Evolutionary conservation across 768 basidiomycete genomes (phyloP).

Genomic region (Pulveroboletus sp.): DNA sequence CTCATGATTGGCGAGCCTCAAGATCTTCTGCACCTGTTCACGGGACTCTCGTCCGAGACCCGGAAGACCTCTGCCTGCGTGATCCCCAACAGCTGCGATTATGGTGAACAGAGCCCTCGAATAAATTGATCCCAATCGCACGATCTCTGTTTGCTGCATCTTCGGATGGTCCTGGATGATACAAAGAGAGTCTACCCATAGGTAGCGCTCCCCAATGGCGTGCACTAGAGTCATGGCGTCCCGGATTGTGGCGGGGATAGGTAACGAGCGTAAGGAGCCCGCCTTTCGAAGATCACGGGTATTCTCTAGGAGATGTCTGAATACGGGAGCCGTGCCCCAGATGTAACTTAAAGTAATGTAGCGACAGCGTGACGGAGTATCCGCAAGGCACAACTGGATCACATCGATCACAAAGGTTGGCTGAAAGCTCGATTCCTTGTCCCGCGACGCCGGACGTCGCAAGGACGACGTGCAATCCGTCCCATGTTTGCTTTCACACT

Average conservation of each 20-base stretch:
- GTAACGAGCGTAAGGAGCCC: neutral
- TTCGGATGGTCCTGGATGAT: conserved; percentile 17
- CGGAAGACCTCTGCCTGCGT: conserved; percentile 10
- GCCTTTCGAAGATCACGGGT: conserved; percentile 3
- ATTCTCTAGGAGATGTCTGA: conserved; percentile 8
- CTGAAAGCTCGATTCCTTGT: neutral
- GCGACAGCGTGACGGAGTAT: conserved; percentile 17
- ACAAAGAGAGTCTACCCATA: conserved; percentile 25
- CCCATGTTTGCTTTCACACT: conserved; percentile 11
- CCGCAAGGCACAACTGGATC: conserved; percentile 13
- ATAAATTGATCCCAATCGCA: conserved; percentile 21
- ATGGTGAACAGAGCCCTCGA: conserved; percentile 15
- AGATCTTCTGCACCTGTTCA: conserved; percentile 1
- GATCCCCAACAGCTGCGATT: conserved; percentile 12
- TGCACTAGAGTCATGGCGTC: conserved; percentile 21
- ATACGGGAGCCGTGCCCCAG: conserved; percentile 12
- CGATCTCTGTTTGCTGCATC: conserved; percentile 17
- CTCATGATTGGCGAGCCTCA: conserved; percentile 9
- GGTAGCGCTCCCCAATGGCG: conserved; percentile 19
- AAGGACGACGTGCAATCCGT: conserved; percentile 2
- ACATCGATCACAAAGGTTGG: conserved; percentile 17
- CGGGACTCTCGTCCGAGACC: conserved; percentile 6
- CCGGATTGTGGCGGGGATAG: conserved; percentile 19
- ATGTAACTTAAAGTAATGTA: conserved; percentile 24
- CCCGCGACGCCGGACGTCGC: neutral